Conservation (phyloP, 2,329 filamentous ascomycete species). For the Ramichloridium luteum region DNA sequence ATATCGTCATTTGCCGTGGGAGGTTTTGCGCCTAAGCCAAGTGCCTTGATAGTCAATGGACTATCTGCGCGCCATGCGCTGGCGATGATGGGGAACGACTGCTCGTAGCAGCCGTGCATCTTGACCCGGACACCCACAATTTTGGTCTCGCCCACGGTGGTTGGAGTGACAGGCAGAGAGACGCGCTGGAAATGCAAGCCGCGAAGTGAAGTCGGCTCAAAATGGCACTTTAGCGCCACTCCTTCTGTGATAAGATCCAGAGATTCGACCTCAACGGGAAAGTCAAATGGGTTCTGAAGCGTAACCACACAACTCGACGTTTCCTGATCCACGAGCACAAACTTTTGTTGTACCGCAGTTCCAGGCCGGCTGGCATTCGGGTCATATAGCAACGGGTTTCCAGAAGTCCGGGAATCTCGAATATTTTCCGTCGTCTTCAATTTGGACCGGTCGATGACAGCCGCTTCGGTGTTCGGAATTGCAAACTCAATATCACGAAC, state of each 20-base stretch:
- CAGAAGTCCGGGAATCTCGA: conserved; percentile 7
- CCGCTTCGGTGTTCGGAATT: conserved; percentile 9
- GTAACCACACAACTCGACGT: conserved; percentile 65
- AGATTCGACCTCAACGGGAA: conserved; percentile 80
- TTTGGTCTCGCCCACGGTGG: conserved; percentile 52
- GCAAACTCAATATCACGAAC: conserved; percentile 65
- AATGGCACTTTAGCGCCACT: conserved; percentile 54
- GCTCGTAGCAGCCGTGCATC: conserved; percentile 68
- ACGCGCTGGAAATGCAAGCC: conserved; percentile 75
- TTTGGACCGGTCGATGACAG: conserved; percentile 14
- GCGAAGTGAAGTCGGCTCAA: conserved; percentile 57
- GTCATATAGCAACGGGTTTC: conserved; percentile 89
- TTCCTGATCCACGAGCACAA: conserved; percentile 67
- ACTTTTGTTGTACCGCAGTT: conserved; percentile 41
- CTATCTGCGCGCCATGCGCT: conserved; percentile 61
- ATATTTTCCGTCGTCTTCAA: conserved; percentile 8
- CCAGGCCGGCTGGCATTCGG: conserved; percentile 64
- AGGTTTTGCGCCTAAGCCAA: conserved; percentile 10
- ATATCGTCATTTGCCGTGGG: conserved; percentile 3
- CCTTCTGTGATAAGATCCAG: conserved; percentile 65
- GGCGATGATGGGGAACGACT: conserved; percentile 72
- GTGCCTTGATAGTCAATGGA: conserved; percentile 58
- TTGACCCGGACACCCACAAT: conserved; percentile 70
- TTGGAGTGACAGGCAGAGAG: conserved; percentile 56
- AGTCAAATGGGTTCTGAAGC: conserved; percentile 87